Base-by-base conservation (phyloP, 129 eudicot genomes). In the Centrapalus pauciflorus region DNA sequence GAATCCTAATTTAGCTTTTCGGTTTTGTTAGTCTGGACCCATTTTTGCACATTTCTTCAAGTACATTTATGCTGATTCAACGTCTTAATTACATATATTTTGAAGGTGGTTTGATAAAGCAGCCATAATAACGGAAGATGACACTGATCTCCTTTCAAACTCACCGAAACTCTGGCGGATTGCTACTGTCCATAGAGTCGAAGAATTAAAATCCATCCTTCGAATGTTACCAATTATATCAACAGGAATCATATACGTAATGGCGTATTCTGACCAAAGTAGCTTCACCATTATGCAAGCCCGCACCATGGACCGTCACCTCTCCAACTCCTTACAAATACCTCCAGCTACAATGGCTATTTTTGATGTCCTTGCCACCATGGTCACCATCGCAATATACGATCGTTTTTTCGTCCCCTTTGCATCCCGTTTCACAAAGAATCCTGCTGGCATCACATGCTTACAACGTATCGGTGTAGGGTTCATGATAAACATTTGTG, bases 401-500 rank as follows among this genome's bases (percentile, higher is more conserved):
- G 90, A 83, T 13, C 95, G 86, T 21, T 6, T 89, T 2, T 77
- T 89, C 26, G 82, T 85, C 34, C 95, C 96, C 26, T 64, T 85
- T 19, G 85, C 80, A 4, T 80, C 76, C 30, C 63, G 82, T 27
- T 26, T 78, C 73, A 89, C 96, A 8, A 58, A 54, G 5, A 83
- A 83, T 48, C 94, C 90, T 4, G 37, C 76, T 2, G 96, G 96
- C 21, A 71, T 89, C 69, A 83, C 95, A 2, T 76, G 79, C 69
- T 57, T 89, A 29, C 96, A 85, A 29, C 74, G 96, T 58, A 89
- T 89, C 66, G 96, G 95, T 4, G 71, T 89, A 20, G 96, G 96
- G 0, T 81, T 70, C 19, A 32, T 56, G 4, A 45, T 86, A 51
- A 89, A 78, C 84, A 81, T 83, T 3, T 7, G 82, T 5, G 87